A percentile compares a stretch with the other conserved stretches of the same genome.
Evolutionary conservation across 164 flowering plant genomes (phyloP).

Genomic region (Vitis rotundifolia): DNA sequence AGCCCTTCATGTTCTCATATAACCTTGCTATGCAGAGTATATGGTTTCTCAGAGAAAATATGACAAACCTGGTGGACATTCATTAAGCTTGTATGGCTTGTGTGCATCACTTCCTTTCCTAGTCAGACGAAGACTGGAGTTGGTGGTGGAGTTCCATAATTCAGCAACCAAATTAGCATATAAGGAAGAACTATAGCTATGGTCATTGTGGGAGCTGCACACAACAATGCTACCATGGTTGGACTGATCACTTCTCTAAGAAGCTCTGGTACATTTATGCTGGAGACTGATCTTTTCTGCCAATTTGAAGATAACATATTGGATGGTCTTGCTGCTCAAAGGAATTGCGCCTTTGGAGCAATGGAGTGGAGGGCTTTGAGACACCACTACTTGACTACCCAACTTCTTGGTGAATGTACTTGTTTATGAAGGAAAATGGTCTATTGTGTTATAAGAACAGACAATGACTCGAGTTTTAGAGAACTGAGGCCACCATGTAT

Average conservation of each 20-base stretch:
- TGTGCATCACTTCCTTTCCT: not conserved
- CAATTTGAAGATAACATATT: no score
- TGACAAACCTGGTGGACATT: not conserved
- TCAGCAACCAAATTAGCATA: not conserved
- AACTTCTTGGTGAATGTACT: not conserved
- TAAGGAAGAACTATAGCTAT: not conserved
- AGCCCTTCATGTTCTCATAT: constrained; percentile 10
- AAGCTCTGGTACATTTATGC: no score
- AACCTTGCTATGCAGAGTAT: no score
- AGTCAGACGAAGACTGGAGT: not conserved
- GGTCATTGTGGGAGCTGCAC: not conserved
- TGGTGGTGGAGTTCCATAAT: not conserved
- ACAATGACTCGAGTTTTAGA: no score
- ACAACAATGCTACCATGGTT: not conserved
- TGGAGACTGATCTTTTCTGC: no score
- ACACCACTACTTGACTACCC: not conserved
- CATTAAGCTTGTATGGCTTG: not conserved
- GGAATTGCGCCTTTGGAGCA: no score
- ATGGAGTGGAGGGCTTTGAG: not conserved
- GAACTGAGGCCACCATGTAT: no score
- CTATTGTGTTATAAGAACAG: no score
- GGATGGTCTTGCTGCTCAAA: no score
- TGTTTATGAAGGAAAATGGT: no score
- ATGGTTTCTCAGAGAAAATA: not conserved
- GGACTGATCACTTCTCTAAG: no score